A percentile compares a stretch with the other conserved stretches of the same genome.
phyloP scores from a whole-genome alignment of 2,329 filamentous ascomycete species.

The Apiospora phragmitis region DNA sequence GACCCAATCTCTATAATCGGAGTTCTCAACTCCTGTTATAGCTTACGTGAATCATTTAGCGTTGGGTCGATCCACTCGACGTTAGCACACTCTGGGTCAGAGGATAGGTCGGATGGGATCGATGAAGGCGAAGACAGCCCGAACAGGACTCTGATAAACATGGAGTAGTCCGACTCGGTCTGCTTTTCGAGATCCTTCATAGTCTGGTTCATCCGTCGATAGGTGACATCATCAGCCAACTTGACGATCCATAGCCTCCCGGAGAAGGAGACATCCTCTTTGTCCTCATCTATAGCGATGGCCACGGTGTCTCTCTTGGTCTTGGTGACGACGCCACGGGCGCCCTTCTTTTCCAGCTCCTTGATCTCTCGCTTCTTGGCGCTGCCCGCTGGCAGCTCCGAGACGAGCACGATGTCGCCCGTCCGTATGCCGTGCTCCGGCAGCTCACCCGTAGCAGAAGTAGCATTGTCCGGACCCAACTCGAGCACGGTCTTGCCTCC shows the following conservation, averaged over 20 bases:
- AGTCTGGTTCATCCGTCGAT: constrained; percentile 62
- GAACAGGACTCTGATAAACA: constrained; percentile 63
- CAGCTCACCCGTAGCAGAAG: constrained; percentile 52
- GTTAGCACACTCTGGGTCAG: constrained; percentile 43
- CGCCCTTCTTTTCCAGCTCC: constrained; percentile 68
- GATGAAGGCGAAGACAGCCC: constrained; percentile 55
- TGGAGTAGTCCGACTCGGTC: constrained; percentile 57
- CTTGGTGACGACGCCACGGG: constrained; percentile 69
- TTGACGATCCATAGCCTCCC: constrained; percentile 65
- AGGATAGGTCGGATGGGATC: constrained; percentile 41
- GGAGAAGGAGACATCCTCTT: constrained; percentile 43
- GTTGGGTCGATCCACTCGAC: constrained; percentile 62
- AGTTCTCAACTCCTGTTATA: no score
- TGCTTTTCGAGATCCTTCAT: constrained; percentile 63
- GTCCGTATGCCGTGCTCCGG: constrained; percentile 74
- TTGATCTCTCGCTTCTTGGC: constrained; percentile 73
- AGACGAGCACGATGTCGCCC: constrained; percentile 76
- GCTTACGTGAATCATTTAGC: constrained; percentile 57
- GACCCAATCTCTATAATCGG: no score
- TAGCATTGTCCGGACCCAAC: constrained; percentile 71
- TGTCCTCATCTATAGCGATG: constrained; percentile 70
- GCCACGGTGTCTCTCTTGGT: constrained; percentile 59
- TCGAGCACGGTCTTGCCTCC: constrained; percentile 91
- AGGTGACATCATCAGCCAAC: constrained; percentile 68
- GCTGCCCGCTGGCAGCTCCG: constrained; percentile 71